Percentiles rank a stretch among this genome's conserved stretches.
These are phyloP conservation scores for Fusarium ambrosium DNA, from an alignment of 2,329 filamentous ascomycete genomes.

Conservation along the genomic window DNA sequence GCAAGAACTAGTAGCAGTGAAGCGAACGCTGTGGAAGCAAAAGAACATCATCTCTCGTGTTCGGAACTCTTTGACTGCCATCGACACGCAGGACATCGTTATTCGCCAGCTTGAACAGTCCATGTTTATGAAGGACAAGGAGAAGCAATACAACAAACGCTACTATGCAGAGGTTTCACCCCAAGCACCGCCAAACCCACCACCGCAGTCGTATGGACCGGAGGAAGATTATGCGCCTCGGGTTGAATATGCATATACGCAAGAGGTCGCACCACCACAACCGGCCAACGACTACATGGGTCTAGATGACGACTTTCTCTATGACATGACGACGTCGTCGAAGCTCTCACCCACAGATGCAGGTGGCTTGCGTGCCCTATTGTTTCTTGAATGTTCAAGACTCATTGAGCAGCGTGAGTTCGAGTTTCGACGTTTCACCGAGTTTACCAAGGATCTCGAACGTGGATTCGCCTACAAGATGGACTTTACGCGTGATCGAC, in stretches of 20 bases:
- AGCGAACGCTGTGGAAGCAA: constrained; percentile 53
- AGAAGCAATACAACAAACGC: constrained; percentile 20
- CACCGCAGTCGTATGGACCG: constrained; percentile 16
- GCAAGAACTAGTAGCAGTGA: constrained; percentile 58
- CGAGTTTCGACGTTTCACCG: constrained; percentile 49
- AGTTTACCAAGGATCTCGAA: constrained; percentile 51
- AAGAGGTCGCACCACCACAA: not conserved
- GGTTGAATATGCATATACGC: constrained; percentile 7
- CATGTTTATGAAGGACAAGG: constrained; percentile 13
- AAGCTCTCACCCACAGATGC: constrained; percentile 55
- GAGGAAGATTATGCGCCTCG: constrained; percentile 18
- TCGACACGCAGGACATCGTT: constrained; percentile 33
- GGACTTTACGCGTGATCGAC: constrained; percentile 58
- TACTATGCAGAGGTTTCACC: constrained; percentile 10
- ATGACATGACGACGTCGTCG: constrained; percentile 48
- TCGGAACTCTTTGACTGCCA: constrained; percentile 35
- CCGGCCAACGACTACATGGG: constrained; percentile 40
- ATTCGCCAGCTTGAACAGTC: constrained; percentile 22
- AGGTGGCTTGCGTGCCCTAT: constrained; percentile 55
- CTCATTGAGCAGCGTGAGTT: constrained; percentile 55
- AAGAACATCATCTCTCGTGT: constrained; percentile 48
- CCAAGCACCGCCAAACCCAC: not conserved
- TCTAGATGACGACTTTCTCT: constrained; percentile 42
- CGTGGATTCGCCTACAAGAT: constrained; percentile 53
- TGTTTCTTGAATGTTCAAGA: constrained; percentile 55